Conservation (phyloP, 345 rosid genomes). For the Physaria fendleri region DNA sequence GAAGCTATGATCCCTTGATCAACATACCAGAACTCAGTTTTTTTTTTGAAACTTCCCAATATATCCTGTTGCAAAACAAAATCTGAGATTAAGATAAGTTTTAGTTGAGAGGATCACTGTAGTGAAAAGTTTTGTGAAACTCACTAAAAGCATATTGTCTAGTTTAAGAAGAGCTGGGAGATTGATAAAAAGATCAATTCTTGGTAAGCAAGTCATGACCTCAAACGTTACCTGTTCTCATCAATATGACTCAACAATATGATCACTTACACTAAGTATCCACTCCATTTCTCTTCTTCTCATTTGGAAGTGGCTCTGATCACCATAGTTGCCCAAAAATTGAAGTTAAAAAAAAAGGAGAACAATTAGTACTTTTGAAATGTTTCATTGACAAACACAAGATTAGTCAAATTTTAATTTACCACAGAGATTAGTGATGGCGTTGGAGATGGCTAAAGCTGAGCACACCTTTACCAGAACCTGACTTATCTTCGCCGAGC, state of each 20-base stretch:
- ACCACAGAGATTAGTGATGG: conserved; percentile 97
- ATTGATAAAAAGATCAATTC: conserved; percentile 81
- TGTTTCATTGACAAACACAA: too few relatives aligned
- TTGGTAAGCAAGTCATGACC: conserved; percentile 92
- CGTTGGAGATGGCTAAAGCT: conserved; percentile 84
- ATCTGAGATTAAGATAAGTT: not conserved
- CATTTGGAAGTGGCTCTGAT: conserved; percentile 62
- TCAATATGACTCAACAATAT: conserved; percentile 87
- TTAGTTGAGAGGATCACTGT: not conserved
- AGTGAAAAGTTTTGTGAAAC: conserved; percentile 24
- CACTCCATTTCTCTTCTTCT: conserved; percentile 94
- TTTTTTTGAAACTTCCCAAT: conserved; percentile 58
- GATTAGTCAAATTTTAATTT: not conserved
- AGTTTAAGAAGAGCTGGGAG: conserved; percentile 86
- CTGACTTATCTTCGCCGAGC: conserved; percentile 99
- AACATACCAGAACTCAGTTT: conserved; percentile 97
- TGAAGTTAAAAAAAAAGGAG: conserved; percentile 58
- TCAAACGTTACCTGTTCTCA: conserved; percentile 87
- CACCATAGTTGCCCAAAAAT: conserved; percentile 96
- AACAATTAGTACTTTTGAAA: too few relatives aligned
- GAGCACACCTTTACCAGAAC: conserved; percentile 94
- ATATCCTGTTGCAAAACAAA: conserved; percentile 46
- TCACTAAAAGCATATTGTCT: conserved; percentile 93
- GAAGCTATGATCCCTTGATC: too few relatives aligned
- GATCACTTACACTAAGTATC: conserved; percentile 76